Conservation (phyloP, 2,329 filamentous ascomycete species). For the Fusarium keratoplasticum region DNA sequence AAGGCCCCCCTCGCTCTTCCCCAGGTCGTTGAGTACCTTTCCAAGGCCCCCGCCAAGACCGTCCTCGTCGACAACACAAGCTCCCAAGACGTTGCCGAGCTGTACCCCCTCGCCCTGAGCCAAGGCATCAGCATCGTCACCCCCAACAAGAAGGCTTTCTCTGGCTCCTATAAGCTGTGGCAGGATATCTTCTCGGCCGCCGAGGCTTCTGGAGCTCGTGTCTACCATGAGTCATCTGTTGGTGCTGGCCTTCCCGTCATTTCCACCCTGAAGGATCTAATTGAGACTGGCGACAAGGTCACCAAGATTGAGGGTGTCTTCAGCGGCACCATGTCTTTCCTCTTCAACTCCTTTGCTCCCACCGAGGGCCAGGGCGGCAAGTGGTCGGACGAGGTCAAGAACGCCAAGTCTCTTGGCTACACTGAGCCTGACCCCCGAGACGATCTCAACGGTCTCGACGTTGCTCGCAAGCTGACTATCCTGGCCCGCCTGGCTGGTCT, state of each 20-base stretch:
- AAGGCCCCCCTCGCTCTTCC: conserved; percentile 74
- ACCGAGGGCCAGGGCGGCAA: conserved; percentile 77
- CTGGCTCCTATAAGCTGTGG: conserved; percentile 83
- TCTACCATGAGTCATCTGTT: conserved; percentile 96
- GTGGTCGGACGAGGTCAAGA: conserved; percentile 92
- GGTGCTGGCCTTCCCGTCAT: conserved; percentile 94
- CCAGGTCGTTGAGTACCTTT: conserved; percentile 82
- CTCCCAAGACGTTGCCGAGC: conserved; percentile 84
- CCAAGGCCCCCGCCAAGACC: conserved; percentile 79
- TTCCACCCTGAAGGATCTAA: conserved; percentile 92
- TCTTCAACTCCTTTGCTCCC: conserved; percentile 97
- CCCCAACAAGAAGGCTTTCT: conserved; percentile 99
- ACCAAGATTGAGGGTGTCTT: conserved; percentile 97
- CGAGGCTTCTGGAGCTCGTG: conserved; percentile 76
- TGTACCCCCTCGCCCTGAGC: conserved; percentile 84
- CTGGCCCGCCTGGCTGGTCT: conserved; percentile 88
- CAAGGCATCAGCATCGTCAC: conserved; percentile 92
- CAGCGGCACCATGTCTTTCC: conserved; percentile 96
- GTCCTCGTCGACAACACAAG: conserved; percentile 97
- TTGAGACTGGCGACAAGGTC: conserved; percentile 92
- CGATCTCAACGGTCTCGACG: conserved; percentile 87
- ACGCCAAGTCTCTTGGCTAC: conserved; percentile 93
- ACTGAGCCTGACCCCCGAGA: conserved; percentile 90
- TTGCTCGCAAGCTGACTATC: conserved; percentile 97
- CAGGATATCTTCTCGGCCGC: conserved; percentile 85